phyloP scores from a whole-genome alignment of 2,329 filamentous ascomycete genomes.

The Fusarium temperatum region DNA sequence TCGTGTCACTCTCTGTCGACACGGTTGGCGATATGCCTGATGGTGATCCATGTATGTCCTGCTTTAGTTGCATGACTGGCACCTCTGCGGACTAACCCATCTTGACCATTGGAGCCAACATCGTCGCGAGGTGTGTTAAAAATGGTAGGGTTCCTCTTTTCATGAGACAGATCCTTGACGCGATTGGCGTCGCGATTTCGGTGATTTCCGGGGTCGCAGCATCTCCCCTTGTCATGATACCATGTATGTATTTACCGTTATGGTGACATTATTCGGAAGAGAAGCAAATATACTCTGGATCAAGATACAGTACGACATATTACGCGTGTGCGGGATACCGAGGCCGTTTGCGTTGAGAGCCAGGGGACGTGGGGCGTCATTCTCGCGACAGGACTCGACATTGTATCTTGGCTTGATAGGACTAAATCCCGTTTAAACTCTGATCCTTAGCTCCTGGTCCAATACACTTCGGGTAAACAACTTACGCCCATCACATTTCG shows the following conservation, averaged over 20 bases:
- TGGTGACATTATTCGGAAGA: neutral
- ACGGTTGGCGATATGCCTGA: neutral
- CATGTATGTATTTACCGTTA: neutral
- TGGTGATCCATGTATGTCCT: neutral
- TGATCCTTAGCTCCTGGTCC: neutral
- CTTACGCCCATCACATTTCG: neutral
- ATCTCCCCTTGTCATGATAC: neutral
- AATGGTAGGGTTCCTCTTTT: neutral
- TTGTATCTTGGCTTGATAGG: neutral
- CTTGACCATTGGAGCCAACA: neutral
- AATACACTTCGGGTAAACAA: neutral
- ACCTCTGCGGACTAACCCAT: neutral
- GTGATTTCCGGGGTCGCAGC: neutral
- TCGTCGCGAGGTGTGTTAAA: rapidly evolving
- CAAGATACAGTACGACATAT: neutral
- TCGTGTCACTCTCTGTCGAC: neutral
- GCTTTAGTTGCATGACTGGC: neutral
- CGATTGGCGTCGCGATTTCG: neutral
- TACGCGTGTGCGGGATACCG: neutral
- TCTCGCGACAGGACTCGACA: neutral
- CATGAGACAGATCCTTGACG: neutral
- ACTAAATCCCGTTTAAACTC: neutral
- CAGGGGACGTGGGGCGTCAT: neutral
- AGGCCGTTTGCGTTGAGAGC: neutral
- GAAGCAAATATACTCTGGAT: neutral